Evolutionary conservation across 2,329 filamentous ascomycete genomes (phyloP), one percentile per base, ranked within the genome.

Genomic region (Aspergillus floridensis): DNA sequence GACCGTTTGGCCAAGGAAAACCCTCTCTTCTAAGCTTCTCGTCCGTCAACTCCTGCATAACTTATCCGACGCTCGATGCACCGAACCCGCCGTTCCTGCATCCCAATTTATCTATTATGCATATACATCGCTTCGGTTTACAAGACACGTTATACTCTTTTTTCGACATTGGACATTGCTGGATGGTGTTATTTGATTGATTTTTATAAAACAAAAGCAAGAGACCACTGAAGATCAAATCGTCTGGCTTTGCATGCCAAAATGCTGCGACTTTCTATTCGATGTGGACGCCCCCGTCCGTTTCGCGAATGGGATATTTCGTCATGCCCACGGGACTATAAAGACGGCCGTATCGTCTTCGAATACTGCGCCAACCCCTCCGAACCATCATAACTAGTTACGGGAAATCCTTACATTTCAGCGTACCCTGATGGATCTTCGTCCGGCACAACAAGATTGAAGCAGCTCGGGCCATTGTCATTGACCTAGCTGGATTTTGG

Each of bases 1-100:
- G 93, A 98, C 78, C 78, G 80, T 61, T 74, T 88, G 59, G 90
- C 92, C 19, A 79, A 79, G 63, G 76, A 81, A 68, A 69, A 72
- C 60, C 72, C 74, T 53, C 64, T 74, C 26, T 50, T 68, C 52
- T 76, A 64, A 72, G 52, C 32, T 29, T 22, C 26, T 14, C 14
- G 32, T 35, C 19, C 32, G 38, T 44, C 11, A 14, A n/a, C 26
- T 11, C 49, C 21, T 49, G 54, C 50, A 47, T 11, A 32, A 32
- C 24, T 48, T n/a, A 26, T 44, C 16, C 29, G 31, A 29, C 26
- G 51, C 35, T 44, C 38, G 32, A 53, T 46, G 44, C 11, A 35
- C 29, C 47, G 48, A 14, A 26, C 26, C 11, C 12, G 11, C 22
- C 44, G 55, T 51, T 26, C 51, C 29, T 52, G 50, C 56, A 62